phyloP scores from a whole-genome alignment of 2,329 filamentous ascomycete genomes.

The Cercospora zeae-maydis region DNA sequence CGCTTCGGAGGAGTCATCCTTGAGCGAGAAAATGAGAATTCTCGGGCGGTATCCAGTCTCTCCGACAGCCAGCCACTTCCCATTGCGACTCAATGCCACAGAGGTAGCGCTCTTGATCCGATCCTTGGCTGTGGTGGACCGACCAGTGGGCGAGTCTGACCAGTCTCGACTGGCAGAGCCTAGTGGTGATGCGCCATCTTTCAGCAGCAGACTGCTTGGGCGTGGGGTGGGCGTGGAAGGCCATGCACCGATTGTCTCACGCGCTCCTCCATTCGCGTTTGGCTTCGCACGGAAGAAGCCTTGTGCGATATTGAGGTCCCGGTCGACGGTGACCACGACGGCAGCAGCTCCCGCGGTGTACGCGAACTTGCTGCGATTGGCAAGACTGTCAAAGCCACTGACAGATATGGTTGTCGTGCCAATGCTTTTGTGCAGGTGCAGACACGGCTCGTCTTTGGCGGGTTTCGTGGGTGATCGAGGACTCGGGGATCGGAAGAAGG shows the following conservation, averaged over 20 bases:
- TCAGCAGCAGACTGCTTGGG: conserved; percentile 24
- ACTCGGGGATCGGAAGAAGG: conserved; percentile 57
- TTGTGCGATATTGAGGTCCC: conserved; percentile 62
- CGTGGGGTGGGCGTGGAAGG: conserved; percentile 28
- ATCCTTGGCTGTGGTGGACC: conserved; percentile 83
- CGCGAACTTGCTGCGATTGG: conserved; percentile 68
- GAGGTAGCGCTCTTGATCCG: conserved; percentile 93
- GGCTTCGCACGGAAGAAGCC: conserved; percentile 76
- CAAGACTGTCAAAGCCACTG: conserved; percentile 79
- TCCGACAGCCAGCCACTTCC: conserved; percentile 82
- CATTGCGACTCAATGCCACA: conserved; percentile 81
- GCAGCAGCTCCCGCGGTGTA: conserved; percentile 91
- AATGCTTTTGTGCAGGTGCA: conserved; percentile 79
- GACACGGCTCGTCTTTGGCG: conserved; percentile 44
- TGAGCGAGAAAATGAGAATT: conserved; percentile 82
- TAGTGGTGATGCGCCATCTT: conserved; percentile 49
- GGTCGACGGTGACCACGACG: conserved; percentile 78
- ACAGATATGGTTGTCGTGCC: conserved; percentile 83
- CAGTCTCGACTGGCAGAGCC: conserved; percentile 41
- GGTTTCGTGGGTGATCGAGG: conserved; percentile 60
- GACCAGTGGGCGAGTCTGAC: conserved; percentile 59
- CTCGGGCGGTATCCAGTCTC: conserved; percentile 92
- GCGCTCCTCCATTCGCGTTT: conserved; percentile 14
- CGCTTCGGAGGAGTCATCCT: conserved; percentile 70
- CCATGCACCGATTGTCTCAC: conserved; percentile 25